Evolutionary conservation across 352 stramenopile species (phyloP), one percentile per base, ranked within the genome.

Genomic region (Phytophthora colocasiae): DNA sequence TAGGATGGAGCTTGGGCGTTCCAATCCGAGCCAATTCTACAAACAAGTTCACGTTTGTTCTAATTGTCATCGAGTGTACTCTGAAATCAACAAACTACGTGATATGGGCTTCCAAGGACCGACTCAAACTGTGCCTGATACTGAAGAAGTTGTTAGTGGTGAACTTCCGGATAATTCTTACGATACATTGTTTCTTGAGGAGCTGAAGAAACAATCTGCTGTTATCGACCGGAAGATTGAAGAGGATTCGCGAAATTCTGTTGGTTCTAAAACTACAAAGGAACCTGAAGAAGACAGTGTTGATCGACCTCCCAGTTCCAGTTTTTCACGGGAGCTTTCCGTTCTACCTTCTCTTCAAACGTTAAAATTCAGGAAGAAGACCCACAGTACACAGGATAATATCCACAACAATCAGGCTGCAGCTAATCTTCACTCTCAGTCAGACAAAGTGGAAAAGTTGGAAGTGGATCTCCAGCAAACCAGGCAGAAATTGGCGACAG

Each of bases 61-160:
- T 15, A 93, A 95, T 52, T 95, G 87, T 58, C 80, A 91, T 62
- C 75, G 69, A 34, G 70, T 93, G 24, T 95, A 93, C 50, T 77
- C 72, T 1, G 71, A 87, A 38, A 65, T 93, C 41, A 80, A 86
- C 36, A 68, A 59, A 55, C 38, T 81, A 14, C 77, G 87, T 0
- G 81, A 90, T 22, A 60, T 59, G 14, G 78, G 75, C 0, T 95
- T 95, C 54, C 73, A 66, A 31, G 49, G 22, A 32, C 10, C 11
- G 39, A 10, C 17, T 55, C 24, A 41, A 31, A 36, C 14, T 41
- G 3, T 31, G 38, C 2, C 10, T 14, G 14, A 32, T 6, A 27
- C 34, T 29, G 15, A n/a, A 14, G 22, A 12, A 6, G 5, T 24
- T 40, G n/a, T n/a, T 56, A 19, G 0, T 39, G 24, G 39, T 1